A percentile compares a stretch with the other conserved stretches of the same genome.
These are phyloP conservation scores for Capsicum chinense DNA, from an alignment of 257 asterid species.

Conservation along the genomic window DNA sequence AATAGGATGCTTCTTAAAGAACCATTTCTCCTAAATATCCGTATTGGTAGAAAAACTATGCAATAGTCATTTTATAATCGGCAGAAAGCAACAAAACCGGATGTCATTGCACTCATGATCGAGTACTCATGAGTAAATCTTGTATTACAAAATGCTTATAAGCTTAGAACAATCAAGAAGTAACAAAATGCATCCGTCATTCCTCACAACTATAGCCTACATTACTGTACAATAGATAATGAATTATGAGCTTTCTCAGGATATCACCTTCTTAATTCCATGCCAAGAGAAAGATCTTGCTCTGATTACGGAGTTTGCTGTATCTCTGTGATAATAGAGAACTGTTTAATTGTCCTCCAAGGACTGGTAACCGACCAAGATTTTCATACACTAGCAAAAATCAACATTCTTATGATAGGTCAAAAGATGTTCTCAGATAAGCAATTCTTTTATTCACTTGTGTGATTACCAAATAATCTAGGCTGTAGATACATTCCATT, in stretches of 20 bases:
- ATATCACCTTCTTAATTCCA: conserved; percentile 1
- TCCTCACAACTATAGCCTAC: neutral
- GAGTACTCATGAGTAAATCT: too few species aligned
- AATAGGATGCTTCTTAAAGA: too few species aligned
- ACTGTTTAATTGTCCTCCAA: neutral
- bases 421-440: neutral
- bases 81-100: too few species aligned
- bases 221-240: conserved; percentile 7
- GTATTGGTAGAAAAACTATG: too few species aligned
- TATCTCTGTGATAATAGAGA: neutral
- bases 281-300: neutral
- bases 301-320: neutral
- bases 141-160: too few species aligned
- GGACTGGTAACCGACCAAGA: neutral
- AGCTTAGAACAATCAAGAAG: too few species aligned
- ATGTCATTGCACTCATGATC: too few species aligned
- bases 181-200: too few species aligned
- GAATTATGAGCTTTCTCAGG: neutral
- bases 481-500: neutral
- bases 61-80: too few species aligned
- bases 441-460: neutral
- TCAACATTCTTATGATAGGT: neutral
- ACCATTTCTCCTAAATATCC: too few species aligned
- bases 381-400: neutral
- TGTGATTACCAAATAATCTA: neutral